phyloP scores from a whole-genome alignment of 495 filamentous ascomycete species.

The Neurospora sp. region DNA sequence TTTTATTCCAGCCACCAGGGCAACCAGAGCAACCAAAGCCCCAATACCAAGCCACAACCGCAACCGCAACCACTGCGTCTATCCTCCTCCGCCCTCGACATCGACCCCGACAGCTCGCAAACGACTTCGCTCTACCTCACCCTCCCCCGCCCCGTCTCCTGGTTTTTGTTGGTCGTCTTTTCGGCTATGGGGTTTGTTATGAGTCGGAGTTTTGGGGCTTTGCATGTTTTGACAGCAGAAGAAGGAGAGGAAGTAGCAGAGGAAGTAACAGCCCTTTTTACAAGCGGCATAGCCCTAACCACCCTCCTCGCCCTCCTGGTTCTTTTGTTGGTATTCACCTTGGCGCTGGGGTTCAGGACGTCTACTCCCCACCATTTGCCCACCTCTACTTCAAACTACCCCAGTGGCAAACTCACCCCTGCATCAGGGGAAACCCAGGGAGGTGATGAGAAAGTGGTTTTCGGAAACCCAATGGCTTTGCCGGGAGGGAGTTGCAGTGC shows the following conservation, averaged over 20 bases:
- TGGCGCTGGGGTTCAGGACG: conserved; percentile 23
- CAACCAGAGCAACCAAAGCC: too few species aligned
- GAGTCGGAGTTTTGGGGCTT: conserved; percentile 23
- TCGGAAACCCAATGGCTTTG: conserved; percentile 33
- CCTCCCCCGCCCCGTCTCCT: conserved; percentile 28
- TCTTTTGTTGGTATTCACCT: conserved; percentile 16
- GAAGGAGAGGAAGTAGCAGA: neutral
- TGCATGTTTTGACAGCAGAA: neutral
- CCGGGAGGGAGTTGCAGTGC: conserved; percentile 30
- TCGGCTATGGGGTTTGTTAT: conserved; percentile 25
- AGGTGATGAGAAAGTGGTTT: neutral
- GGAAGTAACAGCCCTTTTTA: conserved; percentile 11
- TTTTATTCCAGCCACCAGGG: conserved; percentile 8
- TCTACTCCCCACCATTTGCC: neutral
- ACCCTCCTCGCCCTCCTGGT: conserved; percentile 23
- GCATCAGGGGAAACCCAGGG: neutral
- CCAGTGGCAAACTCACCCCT: neutral
- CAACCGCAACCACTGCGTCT: conserved; percentile 24
- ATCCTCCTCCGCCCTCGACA: conserved; percentile 16
- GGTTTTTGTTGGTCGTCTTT: conserved; percentile 27
- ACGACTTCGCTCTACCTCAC: conserved; percentile 29
- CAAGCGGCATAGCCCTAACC: conserved; percentile 26
- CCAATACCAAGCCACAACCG: too few species aligned
- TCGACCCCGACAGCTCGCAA: conserved; percentile 24
- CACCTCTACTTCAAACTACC: neutral